phyloP scores from a whole-genome alignment of 306 rosid genomes.

The Cicer arietinum region DNA sequence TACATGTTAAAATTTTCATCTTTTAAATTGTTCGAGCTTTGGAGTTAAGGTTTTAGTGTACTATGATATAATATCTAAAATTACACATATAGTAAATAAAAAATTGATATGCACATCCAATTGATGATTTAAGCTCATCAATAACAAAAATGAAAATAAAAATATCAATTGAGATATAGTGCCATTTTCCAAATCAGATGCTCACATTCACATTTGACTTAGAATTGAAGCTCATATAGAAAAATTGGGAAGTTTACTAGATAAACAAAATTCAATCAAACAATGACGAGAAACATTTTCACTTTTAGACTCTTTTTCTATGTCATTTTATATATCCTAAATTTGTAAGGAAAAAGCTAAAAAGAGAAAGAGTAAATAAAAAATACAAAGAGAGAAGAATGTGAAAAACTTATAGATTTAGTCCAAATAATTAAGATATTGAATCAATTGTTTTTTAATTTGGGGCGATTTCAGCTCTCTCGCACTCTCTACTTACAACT shows the following conservation, averaged over 20 bases:
- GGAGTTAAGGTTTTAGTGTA: too few relatives aligned
- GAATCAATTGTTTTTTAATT: background rate
- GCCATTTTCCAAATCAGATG: conserved; percentile 40
- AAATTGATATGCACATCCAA: background rate
- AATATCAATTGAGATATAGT: background rate
- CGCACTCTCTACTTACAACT: background rate
- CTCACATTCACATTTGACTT: conserved; percentile 1
- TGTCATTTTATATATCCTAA: background rate
- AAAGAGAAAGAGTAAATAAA: background rate
- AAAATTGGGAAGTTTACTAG: conserved; percentile 7
- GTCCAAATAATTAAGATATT: background rate
- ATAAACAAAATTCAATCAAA: conserved; percentile 39
- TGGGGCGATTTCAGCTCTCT: background rate
- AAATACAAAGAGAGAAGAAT: background rate
- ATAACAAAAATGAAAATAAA: conserved; percentile 22
- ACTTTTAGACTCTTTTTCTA: background rate
- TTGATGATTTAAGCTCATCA: conserved; percentile 17
- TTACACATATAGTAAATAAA: too few relatives aligned
- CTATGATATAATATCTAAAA: too few relatives aligned
- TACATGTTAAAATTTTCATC: too few relatives aligned
- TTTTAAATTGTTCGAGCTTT: too few relatives aligned
- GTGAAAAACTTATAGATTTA: conserved; percentile 47
- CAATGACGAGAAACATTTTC: conserved; percentile 13
- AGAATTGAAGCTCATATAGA: background rate
- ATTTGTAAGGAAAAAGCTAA: background rate